Base-by-base conservation (phyloP, 148 eudicot genomes). In the Dysphania ambrosioides region DNA sequence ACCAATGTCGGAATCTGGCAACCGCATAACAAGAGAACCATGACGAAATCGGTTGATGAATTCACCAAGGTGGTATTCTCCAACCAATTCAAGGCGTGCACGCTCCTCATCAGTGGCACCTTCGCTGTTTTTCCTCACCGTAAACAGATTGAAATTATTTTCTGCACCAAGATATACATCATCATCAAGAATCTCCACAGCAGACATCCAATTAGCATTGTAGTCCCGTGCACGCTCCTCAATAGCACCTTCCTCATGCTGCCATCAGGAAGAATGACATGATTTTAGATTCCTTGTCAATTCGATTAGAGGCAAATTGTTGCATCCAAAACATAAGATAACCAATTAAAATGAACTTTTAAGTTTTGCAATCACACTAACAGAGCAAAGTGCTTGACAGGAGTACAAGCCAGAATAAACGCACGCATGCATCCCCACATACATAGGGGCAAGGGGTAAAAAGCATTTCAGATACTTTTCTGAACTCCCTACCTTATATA, bases 181-280 rank as follows among this genome's bases (percentile, higher is more conserved):
- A 56, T 95, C 99, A 69, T 95, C 88, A 3, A 95, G 91, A 75
- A 92, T 92, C 85, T 95, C 99, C 8, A 95, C 97, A 8, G 97
- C 99, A 40, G 99, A 86, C 99, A 95, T 95, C 99, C 99, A 95
- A 53, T 92, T 92, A 29, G 97, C 97, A 66, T 92, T 95, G 83
- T 95, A 95, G 79, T 95, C 99, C 58, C 99, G 90, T 0, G 99
- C 99, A 62, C 99, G 90, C 81, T 95, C 99, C 86, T 95, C 99
- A 38, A 95, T 92, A 36, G 99, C 97, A 79, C 99, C 97, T 77
- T 95, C 99, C 82, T 95, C 99, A 2, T 95, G 99, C 97, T 95
- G 90, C 73, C 51, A 75, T 70, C 55, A 64, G 47, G 11, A 24
- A 29, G 38, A 68, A 70, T 24, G 27, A 36, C n/a, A 68, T 29